Conservation (phyloP, 106 monocot genomes). For the Triglochin maritima region DNA sequence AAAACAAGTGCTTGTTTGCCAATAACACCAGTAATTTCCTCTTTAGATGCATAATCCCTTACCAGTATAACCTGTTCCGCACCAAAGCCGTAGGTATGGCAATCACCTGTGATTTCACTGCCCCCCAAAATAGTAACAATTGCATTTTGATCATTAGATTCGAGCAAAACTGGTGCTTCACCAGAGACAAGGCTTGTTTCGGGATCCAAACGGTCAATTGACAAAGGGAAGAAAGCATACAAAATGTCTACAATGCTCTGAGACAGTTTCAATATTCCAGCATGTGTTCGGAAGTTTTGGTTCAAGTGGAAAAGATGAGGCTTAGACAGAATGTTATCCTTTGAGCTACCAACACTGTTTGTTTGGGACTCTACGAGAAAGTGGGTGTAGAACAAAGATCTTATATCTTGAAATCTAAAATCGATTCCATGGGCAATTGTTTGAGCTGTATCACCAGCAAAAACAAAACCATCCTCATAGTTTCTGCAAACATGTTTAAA, state of each 20-base stretch:
- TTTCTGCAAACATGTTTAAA: slow-evolving; percentile 50
- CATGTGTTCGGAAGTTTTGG: slow-evolving; percentile 63
- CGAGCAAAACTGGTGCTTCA: slow-evolving; percentile 48
- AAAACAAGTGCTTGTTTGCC: slow-evolving; percentile 56
- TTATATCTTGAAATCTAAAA: slow-evolving; percentile 65
- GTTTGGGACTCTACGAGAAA: slow-evolving; percentile 20
- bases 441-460: no score
- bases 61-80: slow-evolving; percentile 68
- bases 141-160: slow-evolving; percentile 46
- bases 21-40: slow-evolving; percentile 22
- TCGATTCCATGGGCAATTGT: slow-evolving; percentile 59
- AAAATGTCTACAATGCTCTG: slow-evolving; percentile 48
- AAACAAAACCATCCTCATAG: slow-evolving; percentile 41
- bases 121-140: slow-evolving; percentile 48
- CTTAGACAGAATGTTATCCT: slow-evolving; percentile 6
- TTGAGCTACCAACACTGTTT: neutral
- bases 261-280: slow-evolving; percentile 47
- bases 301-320: slow-evolving; percentile 38
- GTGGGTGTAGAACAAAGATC: slow-evolving; percentile 44
- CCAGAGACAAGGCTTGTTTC: slow-evolving; percentile 52
- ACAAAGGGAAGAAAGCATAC: slow-evolving; percentile 36
- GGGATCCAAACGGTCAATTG: slow-evolving; percentile 35
- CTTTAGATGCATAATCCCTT: slow-evolving; percentile 30
- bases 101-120: neutral
- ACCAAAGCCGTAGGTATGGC: slow-evolving; percentile 34